These are phyloP conservation scores for Kodamaea fungicola DNA, from an alignment of 1,139 yeast species.

Conservation along the genomic window DNA sequence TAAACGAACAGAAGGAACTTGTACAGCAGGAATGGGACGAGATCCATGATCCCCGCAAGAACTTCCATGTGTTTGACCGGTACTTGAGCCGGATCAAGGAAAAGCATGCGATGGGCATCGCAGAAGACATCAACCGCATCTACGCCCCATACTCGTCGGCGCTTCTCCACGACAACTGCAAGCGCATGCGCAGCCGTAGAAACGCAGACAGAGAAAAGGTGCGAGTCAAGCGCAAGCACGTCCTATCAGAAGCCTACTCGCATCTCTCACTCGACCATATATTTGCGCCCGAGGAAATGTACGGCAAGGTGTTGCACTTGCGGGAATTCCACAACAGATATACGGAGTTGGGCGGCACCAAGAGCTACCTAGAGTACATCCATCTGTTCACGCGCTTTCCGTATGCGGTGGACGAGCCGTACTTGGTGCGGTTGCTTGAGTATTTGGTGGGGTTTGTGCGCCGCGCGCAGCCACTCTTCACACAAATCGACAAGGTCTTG, in stretches of 20 bases:
- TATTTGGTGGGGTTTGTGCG: slow-evolving; percentile 47
- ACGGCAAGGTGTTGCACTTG: slow-evolving; percentile 66
- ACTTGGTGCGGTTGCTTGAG: slow-evolving; percentile 26
- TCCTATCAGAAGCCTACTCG: slow-evolving; percentile 48
- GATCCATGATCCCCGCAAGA: slow-evolving; percentile 23
- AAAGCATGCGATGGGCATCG: slow-evolving; percentile 17
- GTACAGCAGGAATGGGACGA: slow-evolving; percentile 20
- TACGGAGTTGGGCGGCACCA: slow-evolving; percentile 38
- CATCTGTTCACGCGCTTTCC: slow-evolving; percentile 41
- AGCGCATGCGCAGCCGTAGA: slow-evolving; percentile 6
- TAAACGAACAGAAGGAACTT: slow-evolving; percentile 16
- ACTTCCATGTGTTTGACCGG: slow-evolving; percentile 43
- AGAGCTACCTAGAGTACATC: slow-evolving; percentile 52
- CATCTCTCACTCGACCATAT: slow-evolving; percentile 44
- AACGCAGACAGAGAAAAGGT: slow-evolving; percentile 17
- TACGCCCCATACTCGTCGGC: slow-evolving; percentile 40
- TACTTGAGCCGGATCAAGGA: slow-evolving; percentile 31
- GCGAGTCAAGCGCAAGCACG: slow-evolving; percentile 31
- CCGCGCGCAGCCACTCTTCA: slow-evolving; percentile 50
- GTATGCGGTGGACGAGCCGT: slow-evolving; percentile 31
- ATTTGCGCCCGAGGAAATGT: slow-evolving; percentile 59
- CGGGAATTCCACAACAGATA: slow-evolving; percentile 47
- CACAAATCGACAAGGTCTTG: slow-evolving; percentile 31
- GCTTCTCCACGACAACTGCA: slow-evolving; percentile 7
- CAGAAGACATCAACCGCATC: slow-evolving; percentile 29